Evolutionary conservation across 129 eudicot species (phyloP).

Genomic region (Dittrichia graveolens): DNA sequence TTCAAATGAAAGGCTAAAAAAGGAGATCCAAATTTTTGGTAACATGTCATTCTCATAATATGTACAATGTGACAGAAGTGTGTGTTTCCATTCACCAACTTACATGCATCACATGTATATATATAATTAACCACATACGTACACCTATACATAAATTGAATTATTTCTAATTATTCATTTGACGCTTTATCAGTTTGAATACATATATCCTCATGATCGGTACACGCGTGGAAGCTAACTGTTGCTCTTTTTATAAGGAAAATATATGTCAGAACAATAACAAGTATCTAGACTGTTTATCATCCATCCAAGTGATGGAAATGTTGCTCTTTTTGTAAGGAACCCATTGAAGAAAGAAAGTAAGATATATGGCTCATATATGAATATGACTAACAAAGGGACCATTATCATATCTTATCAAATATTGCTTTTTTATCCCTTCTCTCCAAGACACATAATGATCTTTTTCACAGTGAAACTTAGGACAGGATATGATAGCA

Average conservation of each 20-base stretch:
- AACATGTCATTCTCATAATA: conserved; percentile 40
- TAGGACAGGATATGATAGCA: conserved; percentile 27
- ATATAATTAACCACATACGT: neutral
- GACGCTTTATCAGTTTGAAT: neutral
- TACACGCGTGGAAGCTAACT: neutral
- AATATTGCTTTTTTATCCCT: conserved; percentile 6
- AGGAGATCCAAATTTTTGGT: conserved; percentile 32
- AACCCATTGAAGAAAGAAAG: conserved; percentile 33
- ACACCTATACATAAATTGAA: neutral
- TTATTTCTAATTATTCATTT: neutral
- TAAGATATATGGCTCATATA: conserved; percentile 20
- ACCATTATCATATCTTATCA: conserved; percentile 26
- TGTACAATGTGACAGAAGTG: conserved; percentile 37
- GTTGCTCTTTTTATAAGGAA: conserved; percentile 2
- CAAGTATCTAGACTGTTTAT: too few relatives aligned
- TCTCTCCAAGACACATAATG: neutral
- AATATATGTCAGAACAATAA: neutral
- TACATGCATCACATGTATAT: conserved; percentile 32
- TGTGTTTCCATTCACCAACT: conserved; percentile 41
- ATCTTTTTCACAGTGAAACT: neutral
- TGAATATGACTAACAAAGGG: neutral
- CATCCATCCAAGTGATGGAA: neutral
- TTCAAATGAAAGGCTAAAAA: conserved; percentile 31
- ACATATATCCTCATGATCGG: neutral
- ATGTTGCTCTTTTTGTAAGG: conserved; percentile 31